Conservation (phyloP, 2,329 filamentous ascomycete species). For the Aspergillus novoparasiticus region DNA sequence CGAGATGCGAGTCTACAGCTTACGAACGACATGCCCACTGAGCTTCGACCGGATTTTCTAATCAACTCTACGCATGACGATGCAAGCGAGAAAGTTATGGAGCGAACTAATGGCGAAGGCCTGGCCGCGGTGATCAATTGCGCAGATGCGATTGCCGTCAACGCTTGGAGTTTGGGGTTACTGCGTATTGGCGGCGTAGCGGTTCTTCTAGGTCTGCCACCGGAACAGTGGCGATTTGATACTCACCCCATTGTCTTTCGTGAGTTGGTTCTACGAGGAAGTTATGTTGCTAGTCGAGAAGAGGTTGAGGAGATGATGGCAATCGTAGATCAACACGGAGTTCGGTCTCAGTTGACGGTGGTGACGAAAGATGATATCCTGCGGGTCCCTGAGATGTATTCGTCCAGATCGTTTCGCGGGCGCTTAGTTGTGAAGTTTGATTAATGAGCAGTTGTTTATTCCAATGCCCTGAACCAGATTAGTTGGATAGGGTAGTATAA, state of each 20-base stretch:
- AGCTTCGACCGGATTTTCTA: not conserved
- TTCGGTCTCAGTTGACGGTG: slow-evolving; percentile 9
- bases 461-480: no score
- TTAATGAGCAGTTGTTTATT: no score
- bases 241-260: slow-evolving; percentile 11
- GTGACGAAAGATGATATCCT: slow-evolving; percentile 7
- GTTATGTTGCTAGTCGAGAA: slow-evolving; percentile 5
- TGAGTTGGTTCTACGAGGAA: slow-evolving; percentile 11
- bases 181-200: slow-evolving; percentile 8
- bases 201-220: slow-evolving; percentile 11
- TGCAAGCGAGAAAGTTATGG: slow-evolving; percentile 2
- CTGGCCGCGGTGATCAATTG: slow-evolving; percentile 14
- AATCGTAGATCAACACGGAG: not conserved
- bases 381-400: slow-evolving; percentile 5
- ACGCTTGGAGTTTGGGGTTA: slow-evolving; percentile 11
- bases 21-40: not conserved
- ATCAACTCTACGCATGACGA: not conserved
- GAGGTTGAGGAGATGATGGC: slow-evolving; percentile 14
- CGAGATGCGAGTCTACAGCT: slow-evolving; percentile 8
- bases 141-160: slow-evolving; percentile 6
- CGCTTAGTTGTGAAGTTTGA: not conserved
- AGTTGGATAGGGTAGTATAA: no score
- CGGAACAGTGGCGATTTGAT: slow-evolving; percentile 12
- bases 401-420: slow-evolving; percentile 6
- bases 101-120: slow-evolving; percentile 1